These are phyloP conservation scores for Sporothrix sp. DNA, from an alignment of 2,329 filamentous ascomycete species.

Conservation along the genomic window DNA sequence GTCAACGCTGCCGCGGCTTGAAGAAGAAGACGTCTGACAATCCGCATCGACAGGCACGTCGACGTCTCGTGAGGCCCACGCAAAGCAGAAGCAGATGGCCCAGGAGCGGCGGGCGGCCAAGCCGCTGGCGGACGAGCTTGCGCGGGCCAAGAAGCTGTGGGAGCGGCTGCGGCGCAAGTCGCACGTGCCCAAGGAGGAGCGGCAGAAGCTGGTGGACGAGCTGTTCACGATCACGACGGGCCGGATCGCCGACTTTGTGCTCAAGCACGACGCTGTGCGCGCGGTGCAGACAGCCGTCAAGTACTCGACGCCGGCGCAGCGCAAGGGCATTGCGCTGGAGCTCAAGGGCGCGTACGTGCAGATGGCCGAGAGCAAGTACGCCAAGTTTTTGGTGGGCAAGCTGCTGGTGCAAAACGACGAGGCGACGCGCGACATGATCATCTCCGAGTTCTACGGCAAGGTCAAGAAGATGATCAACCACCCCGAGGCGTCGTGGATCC, in stretches of 20 bases:
- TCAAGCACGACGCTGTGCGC: slow-evolving; percentile 97
- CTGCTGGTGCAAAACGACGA: slow-evolving; percentile 84
- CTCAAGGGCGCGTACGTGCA: slow-evolving; percentile 75
- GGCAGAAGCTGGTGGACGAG: slow-evolving; percentile 77
- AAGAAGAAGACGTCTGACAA: too few relatives aligned
- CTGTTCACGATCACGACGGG: slow-evolving; percentile 87
- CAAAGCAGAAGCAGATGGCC: slow-evolving; percentile 81
- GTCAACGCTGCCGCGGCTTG: too few relatives aligned
- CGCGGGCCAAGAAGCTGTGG: slow-evolving; percentile 93
- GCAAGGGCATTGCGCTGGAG: slow-evolving; percentile 77
- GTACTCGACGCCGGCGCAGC: slow-evolving; percentile 77
- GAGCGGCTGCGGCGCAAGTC: slow-evolving; percentile 88
- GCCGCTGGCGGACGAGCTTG: slow-evolving; percentile 81
- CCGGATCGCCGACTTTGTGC: slow-evolving; percentile 85
- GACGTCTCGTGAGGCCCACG: slow-evolving; percentile 77
- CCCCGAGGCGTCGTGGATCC: slow-evolving; percentile 91
- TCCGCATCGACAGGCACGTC: not conserved
- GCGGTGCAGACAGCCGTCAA: slow-evolving; percentile 96
- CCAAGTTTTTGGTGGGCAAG: slow-evolving; percentile 95
- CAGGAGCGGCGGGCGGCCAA: slow-evolving; percentile 87
- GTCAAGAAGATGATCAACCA: slow-evolving; percentile 92
- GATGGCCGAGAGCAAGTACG: slow-evolving; percentile 89
- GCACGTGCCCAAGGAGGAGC: slow-evolving; percentile 81
- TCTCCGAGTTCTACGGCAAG: slow-evolving; percentile 91
- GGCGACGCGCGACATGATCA: slow-evolving; percentile 77